phyloP scores from a whole-genome alignment of 78 protist genomes.

The Mastigamoeba balamuthi region DNA sequence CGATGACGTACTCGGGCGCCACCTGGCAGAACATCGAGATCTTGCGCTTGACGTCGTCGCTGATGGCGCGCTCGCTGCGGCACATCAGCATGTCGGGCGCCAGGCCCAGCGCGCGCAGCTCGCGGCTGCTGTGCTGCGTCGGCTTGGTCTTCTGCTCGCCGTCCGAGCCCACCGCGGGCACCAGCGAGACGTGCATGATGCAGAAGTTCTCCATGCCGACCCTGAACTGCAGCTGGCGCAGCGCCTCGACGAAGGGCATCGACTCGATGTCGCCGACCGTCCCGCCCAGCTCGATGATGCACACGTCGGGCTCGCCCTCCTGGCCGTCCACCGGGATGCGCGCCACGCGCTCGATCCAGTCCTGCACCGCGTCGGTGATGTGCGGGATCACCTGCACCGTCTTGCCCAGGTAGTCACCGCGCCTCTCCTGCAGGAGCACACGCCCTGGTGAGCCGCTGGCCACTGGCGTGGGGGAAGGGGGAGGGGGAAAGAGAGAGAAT shows the following conservation, averaged over 20 bases:
- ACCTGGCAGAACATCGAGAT: slow-evolving; percentile 85
- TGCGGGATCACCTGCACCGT: slow-evolving; percentile 99
- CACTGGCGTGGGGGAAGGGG: too few relatives aligned
- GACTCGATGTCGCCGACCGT: slow-evolving; percentile 94
- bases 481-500: too few relatives aligned
- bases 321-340: slow-evolving; percentile 61
- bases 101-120: slow-evolving; percentile 82
- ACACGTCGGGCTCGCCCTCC: slow-evolving; percentile 71
- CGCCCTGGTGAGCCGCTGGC: too few relatives aligned
- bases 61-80: slow-evolving; percentile 58
- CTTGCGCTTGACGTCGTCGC: slow-evolving; percentile 39
- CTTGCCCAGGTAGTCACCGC: slow-evolving; percentile 93
- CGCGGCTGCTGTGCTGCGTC: slow-evolving; percentile 83
- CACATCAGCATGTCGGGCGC: slow-evolving; percentile 86
- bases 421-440: too few relatives aligned
- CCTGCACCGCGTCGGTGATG: slow-evolving; percentile 74
- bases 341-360: slow-evolving; percentile 89
- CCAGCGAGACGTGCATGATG: slow-evolving; percentile 60
- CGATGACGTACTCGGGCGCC: slow-evolving; percentile 43
- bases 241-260: slow-evolving; percentile 93
- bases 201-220: slow-evolving; percentile 74
- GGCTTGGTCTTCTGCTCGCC: slow-evolving; percentile 98
- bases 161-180: slow-evolving; percentile 65
- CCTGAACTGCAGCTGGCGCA: slow-evolving; percentile 85
- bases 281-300: slow-evolving; percentile 91